Base-by-base conservation (phyloP, 2,329 filamentous ascomycete species). In the Incumbomyces delicatus region DNA sequence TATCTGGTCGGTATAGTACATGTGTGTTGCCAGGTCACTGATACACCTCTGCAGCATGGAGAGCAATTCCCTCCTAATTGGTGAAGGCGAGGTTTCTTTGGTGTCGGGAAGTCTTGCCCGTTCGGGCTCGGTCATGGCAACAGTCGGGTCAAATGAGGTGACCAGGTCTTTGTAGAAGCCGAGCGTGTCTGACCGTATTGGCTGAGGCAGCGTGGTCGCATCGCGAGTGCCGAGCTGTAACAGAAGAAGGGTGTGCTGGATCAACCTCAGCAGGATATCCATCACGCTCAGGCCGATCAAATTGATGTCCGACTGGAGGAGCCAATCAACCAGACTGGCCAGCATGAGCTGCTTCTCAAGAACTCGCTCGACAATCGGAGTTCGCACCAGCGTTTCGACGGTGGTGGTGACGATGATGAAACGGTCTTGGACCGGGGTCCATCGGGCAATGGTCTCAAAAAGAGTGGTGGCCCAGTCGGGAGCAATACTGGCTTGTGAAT, bases 1-100 rank as follows among this genome's bases (percentile, higher is more conserved):
- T 46, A 96, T 87, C 64, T 98, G 92, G 57, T 96, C 90, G 1
- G 86, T 86, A 62, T 98, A 98, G 69, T 98, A 98, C 29, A 95
- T 82, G 60, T 98, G 92, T 1, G 87, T 95, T 2, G 89, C 88
- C 22, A 98, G 71, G 61, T 89, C 80, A n/a, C 87, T 87, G 51
- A 95, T 88, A 65, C 87, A 94, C 55, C 78, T 75, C 61, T 92
- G 83, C 13, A 96, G 74, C 29, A 81, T 77, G 30, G 71, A 65
- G 22, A 95, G 68, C 13, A 95, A 72, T 54, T 81, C 75, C 52
- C 74, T 73, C 41, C 81, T 75, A 13, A 66, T 61, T 2, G 64
- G 60, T 2, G 72, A 74, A 47, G 83, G 75, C 6, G 73, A 63
- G 22, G 67, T 61, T 16, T 65, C 63, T 14, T 60, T 53, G 10